A percentile compares a stretch with the other conserved stretches of the same genome.
Evolutionary conservation across 768 basidiomycete species (phyloP).

Genomic region (Pleurotus giganteus): DNA sequence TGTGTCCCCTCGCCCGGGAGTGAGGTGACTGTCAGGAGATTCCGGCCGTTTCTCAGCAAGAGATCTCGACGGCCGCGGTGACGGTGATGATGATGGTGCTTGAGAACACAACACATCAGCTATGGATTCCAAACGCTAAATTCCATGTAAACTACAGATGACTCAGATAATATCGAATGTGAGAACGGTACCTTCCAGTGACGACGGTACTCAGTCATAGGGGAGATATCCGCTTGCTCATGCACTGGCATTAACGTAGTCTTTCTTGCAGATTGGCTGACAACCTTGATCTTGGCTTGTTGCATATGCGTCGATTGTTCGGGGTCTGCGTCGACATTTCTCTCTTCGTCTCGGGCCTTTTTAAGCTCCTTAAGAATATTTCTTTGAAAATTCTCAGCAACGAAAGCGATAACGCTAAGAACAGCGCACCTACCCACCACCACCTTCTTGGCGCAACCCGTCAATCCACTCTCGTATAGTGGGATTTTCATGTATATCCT

Average conservation of each 20-base stretch:
- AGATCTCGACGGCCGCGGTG: no score
- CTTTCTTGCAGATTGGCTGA: not conserved
- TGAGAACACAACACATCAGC: not conserved
- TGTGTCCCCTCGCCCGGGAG: not conserved
- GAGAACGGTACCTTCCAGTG: constrained; percentile 1
- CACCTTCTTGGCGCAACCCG: constrained; percentile 55
- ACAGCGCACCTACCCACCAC: constrained; percentile 51
- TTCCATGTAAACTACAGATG: no score
- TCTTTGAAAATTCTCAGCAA: constrained; percentile 19
- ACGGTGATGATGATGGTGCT: not conserved
- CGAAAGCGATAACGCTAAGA: constrained; percentile 1
- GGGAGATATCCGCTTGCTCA: not conserved
- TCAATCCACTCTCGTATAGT: constrained; percentile 51
- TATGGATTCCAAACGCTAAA: not conserved
- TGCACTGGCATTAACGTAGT: not conserved
- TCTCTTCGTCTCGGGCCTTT: constrained; percentile 21
- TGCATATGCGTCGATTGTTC: not conserved
- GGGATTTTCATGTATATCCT: constrained; percentile 37
- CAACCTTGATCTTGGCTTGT: not conserved
- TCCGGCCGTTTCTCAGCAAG: no score
- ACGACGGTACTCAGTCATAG: constrained; percentile 6
- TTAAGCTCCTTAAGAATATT: constrained; percentile 48
- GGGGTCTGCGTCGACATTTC: not conserved
- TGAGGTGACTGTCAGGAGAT: not conserved
- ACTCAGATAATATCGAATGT: not conserved